phyloP scores from a whole-genome alignment of 495 filamentous ascomycete species.

The Chaetomidium leptoderma region DNA sequence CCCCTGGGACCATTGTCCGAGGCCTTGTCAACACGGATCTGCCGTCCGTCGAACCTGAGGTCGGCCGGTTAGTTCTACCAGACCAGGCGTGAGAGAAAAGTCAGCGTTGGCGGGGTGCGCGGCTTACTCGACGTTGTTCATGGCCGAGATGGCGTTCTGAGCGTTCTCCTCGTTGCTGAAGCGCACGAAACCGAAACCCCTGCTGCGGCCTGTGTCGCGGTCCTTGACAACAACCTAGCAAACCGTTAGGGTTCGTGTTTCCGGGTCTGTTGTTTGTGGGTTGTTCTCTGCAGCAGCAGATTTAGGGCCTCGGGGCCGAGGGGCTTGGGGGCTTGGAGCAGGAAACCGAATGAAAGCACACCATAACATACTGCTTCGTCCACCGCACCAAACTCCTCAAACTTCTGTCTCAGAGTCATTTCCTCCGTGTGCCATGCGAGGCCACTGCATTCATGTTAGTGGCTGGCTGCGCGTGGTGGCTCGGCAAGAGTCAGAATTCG shows the following conservation, averaged over 20 bases:
- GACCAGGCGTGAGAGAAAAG: background rate
- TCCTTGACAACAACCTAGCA: constrained; percentile 92
- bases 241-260: constrained; percentile 23
- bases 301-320: background rate
- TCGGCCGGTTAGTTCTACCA: constrained; percentile 15
- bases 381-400: constrained; percentile 80
- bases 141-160: constrained; percentile 68
- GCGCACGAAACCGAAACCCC: constrained; percentile 95
- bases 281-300: no score
- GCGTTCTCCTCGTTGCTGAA: constrained; percentile 80
- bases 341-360: constrained; percentile 18
- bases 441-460: constrained; percentile 56
- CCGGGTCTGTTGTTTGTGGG: no score
- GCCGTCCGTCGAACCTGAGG: constrained; percentile 86
- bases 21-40: constrained; percentile 94
- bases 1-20: constrained; percentile 68
- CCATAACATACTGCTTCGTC: constrained; percentile 83
- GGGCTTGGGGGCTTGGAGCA: background rate
- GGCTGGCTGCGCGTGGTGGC: background rate
- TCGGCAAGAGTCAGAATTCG: background rate
- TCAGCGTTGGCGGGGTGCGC: background rate
- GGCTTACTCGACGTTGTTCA: constrained; percentile 93
- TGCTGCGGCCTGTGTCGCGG: constrained; percentile 89
- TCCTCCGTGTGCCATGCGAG: constrained; percentile 98
- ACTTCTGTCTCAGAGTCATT: constrained; percentile 71